Percentiles rank a stretch among this genome's conserved stretches.
These are phyloP conservation scores for Tolypocladium cylindrosporum DNA, from an alignment of 2,329 filamentous ascomycete species.

Conservation along the genomic window DNA sequence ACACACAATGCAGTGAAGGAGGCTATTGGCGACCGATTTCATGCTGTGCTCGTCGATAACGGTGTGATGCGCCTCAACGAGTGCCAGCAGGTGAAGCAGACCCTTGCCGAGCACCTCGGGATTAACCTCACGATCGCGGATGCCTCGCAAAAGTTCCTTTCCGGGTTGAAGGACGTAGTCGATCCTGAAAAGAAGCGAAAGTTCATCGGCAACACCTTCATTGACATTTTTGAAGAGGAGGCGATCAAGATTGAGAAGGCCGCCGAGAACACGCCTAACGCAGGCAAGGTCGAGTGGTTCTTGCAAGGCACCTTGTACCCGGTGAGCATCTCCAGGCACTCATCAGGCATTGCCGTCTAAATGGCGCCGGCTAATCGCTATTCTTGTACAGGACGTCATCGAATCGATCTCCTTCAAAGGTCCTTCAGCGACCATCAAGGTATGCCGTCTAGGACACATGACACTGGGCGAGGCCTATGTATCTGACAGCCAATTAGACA, in stretches of 20 bases:
- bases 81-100: constrained; percentile 70
- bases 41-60: constrained; percentile 78
- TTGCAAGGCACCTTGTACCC: constrained; percentile 80
- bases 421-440: constrained; percentile 40
- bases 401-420: constrained; percentile 39
- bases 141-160: constrained; percentile 67
- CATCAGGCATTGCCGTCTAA: neutral
- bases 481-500: constrained; percentile 7
- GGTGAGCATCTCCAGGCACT: constrained; percentile 15
- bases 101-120: constrained; percentile 65
- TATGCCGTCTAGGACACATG: constrained; percentile 8
- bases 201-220: constrained; percentile 66
- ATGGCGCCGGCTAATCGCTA: neutral
- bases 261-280: constrained; percentile 54
- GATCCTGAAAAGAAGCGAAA: constrained; percentile 83
- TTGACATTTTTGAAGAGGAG: constrained; percentile 67
- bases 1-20: constrained; percentile 49
- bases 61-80: constrained; percentile 75
- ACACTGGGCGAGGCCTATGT: neutral
- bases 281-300: constrained; percentile 76
- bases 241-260: constrained; percentile 59
- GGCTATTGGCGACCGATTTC: constrained; percentile 51
- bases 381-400: constrained; percentile 22
- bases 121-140: constrained; percentile 89
- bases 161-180: constrained; percentile 60